Conservation (phyloP, 805 yeast species). For the Cyberlindnera lachancei region DNA sequence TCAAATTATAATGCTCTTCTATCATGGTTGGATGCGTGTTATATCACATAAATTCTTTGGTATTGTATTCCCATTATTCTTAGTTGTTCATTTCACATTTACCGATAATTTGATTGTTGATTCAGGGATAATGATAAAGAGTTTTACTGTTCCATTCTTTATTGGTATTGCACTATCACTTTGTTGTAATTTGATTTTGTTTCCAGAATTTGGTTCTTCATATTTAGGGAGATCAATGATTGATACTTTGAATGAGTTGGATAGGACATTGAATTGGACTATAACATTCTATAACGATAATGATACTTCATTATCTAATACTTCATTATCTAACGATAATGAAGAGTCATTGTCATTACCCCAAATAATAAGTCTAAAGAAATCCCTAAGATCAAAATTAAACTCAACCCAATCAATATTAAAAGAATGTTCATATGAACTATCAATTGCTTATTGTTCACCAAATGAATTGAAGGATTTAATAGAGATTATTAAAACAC, state of each 20-base stretch:
- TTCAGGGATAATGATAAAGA: conserved; percentile 27
- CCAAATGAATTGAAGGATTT: conserved; percentile 33
- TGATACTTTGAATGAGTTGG: conserved; percentile 32
- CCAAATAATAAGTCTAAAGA: conserved; percentile 27
- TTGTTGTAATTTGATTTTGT: conserved; percentile 35
- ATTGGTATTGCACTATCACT: conserved; percentile 38
- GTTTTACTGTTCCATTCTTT: conserved; percentile 36
- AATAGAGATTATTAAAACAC: conserved; percentile 25
- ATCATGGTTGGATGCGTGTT: conserved; percentile 44
- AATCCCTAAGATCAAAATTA: conserved; percentile 26
- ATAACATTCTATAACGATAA: conserved; percentile 30
- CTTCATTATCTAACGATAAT: too few species aligned
- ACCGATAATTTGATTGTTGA: conserved; percentile 26
- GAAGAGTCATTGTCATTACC: conserved; percentile 24
- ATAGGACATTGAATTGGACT: conserved; percentile 30
- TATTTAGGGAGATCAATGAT: conserved; percentile 38
- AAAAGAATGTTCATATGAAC: conserved; percentile 41
- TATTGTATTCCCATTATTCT: conserved; percentile 39
- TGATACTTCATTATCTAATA: too few species aligned
- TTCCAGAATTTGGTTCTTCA: conserved; percentile 47
- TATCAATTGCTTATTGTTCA: conserved; percentile 39
- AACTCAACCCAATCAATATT: conserved; percentile 30
- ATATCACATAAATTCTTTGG: conserved; percentile 39
- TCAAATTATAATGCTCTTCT: conserved; percentile 38
- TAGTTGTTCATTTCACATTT: conserved; percentile 43